Conservation (phyloP, 352 stramenopile genomes). For the Phytophthora colocasiae region DNA sequence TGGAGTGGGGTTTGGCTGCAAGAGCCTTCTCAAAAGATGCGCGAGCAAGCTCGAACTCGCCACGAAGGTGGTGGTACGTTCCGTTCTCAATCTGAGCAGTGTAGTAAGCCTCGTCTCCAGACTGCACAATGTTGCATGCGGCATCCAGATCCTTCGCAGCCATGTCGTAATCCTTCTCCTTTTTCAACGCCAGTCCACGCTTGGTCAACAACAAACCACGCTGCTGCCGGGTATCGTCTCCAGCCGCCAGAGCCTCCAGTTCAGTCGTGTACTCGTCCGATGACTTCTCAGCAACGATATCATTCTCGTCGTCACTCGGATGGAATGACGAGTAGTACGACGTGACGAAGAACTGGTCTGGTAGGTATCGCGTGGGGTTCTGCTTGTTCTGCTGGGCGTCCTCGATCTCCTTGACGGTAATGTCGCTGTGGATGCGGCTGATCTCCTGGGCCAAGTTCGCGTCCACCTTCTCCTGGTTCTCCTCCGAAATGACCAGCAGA, state of each 20-base stretch:
- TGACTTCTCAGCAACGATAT: slow-evolving; percentile 62
- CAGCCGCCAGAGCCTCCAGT: slow-evolving; percentile 47
- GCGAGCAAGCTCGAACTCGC: slow-evolving; percentile 73
- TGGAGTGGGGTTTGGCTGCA: slow-evolving; percentile 67
- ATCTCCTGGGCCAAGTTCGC: slow-evolving; percentile 76
- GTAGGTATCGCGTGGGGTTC: slow-evolving; percentile 66
- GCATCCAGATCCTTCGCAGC: slow-evolving; percentile 68
- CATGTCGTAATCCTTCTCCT: slow-evolving; percentile 71
- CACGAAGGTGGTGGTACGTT: slow-evolving; percentile 79
- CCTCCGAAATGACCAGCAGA: slow-evolving; percentile 79
- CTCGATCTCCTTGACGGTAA: slow-evolving; percentile 74
- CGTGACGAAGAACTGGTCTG: slow-evolving; percentile 85
- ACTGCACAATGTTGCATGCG: slow-evolving; percentile 54
- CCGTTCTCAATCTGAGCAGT: slow-evolving; percentile 81
- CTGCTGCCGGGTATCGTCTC: slow-evolving; percentile 37
- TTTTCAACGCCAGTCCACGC: slow-evolving; percentile 68
- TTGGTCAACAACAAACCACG: slow-evolving; percentile 67
- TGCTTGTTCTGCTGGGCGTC: slow-evolving; percentile 65
- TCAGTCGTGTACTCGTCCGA: slow-evolving; percentile 64
- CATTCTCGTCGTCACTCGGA: slow-evolving; percentile 78
- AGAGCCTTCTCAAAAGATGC: slow-evolving; percentile 77
- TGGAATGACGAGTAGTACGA: slow-evolving; percentile 91
- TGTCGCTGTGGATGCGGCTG: slow-evolving; percentile 76
- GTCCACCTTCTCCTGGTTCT: slow-evolving; percentile 79
- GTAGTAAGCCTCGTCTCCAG: slow-evolving; percentile 68